A percentile compares a stretch with the other conserved stretches of the same genome.
phyloP scores from a whole-genome alignment of 1,284 basidiomycete genomes.

The Pyrrhoderma noxium region DNA sequence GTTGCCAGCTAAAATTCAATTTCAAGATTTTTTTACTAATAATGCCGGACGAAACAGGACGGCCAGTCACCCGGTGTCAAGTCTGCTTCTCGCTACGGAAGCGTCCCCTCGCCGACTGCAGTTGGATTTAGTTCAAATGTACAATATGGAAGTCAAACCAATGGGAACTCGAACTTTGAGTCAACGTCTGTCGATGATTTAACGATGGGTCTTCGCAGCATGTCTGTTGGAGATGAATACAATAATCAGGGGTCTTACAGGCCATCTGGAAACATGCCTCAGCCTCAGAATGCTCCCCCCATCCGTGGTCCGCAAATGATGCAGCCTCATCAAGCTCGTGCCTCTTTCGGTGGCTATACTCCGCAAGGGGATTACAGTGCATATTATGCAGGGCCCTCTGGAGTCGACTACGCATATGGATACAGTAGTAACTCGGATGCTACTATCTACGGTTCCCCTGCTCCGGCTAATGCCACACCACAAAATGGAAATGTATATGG shows the following conservation, averaged over 20 bases:
- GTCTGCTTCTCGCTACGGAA: constrained; percentile 31
- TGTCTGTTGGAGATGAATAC: constrained; percentile 61
- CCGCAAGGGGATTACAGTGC: constrained; percentile 48
- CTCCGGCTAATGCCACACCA: constrained; percentile 32
- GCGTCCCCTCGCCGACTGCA: constrained; percentile 35
- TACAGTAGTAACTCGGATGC: constrained; percentile 45
- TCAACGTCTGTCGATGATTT: constrained; percentile 45
- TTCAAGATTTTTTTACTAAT: constrained; percentile 34
- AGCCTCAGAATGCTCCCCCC: constrained; percentile 25
- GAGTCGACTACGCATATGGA: constrained; percentile 39
- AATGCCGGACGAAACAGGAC: constrained; percentile 31
- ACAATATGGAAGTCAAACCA: constrained; percentile 25
- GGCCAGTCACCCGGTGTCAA: constrained; percentile 31
- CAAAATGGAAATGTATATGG: constrained; percentile 41
- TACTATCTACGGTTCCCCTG: constrained; percentile 41
- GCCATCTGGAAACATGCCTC: constrained; percentile 19
- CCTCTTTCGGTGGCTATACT: constrained; percentile 40
- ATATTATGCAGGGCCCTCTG: constrained; percentile 42
- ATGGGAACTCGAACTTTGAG: constrained; percentile 33
- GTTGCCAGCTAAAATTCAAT: constrained; percentile 31
- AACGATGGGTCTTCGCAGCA: constrained; percentile 51
- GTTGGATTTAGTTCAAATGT: constrained; percentile 32
- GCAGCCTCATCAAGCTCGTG: constrained; percentile 30
- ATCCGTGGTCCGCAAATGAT: constrained; percentile 20
- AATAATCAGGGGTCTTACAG: constrained; percentile 26